phyloP scores from a whole-genome alignment of 1,284 basidiomycete genomes.

The Ganoderma meredithae region DNA sequence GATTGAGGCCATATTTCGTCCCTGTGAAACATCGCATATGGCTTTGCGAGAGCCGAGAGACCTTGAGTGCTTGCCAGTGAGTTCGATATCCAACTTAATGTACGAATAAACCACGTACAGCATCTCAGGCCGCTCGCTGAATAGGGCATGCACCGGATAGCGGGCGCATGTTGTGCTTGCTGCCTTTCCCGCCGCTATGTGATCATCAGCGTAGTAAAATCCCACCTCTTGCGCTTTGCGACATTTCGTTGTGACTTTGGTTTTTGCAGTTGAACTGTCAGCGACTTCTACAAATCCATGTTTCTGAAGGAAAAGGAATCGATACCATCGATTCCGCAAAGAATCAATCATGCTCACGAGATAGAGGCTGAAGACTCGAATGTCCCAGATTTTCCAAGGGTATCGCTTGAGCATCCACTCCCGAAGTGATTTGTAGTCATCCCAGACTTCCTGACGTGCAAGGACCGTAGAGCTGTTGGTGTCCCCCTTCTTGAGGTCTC shows the following conservation, averaged over 20 bases:
- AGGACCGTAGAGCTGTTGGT: conserved; percentile 14
- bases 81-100: too few species aligned
- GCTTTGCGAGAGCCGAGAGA: not conserved
- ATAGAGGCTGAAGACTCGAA: conserved; percentile 19
- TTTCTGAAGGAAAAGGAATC: not conserved
- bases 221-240: conserved; percentile 8
- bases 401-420: conserved; percentile 9
- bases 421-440: not conserved
- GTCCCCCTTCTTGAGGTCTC: conserved; percentile 6
- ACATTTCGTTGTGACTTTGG: conserved; percentile 9
- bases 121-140: conserved; percentile 10
- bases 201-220: conserved; percentile 8
- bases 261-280: not conserved
- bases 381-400: conserved; percentile 23
- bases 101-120: conserved; percentile 2
- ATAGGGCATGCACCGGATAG: conserved; percentile 13
- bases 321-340: too few species aligned
- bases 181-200: conserved; percentile 10
- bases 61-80: not conserved
- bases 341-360: conserved; percentile 4
- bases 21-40: not conserved
- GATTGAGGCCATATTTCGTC: not conserved
- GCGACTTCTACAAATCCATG: conserved; percentile 7
- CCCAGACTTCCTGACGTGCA: not conserved
- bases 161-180: conserved; percentile 8